Percentiles rank a stretch among this genome's conserved stretches.
Conservation (phyloP, 1,284 basidiomycete species). For the Meira nashicola region DNA sequence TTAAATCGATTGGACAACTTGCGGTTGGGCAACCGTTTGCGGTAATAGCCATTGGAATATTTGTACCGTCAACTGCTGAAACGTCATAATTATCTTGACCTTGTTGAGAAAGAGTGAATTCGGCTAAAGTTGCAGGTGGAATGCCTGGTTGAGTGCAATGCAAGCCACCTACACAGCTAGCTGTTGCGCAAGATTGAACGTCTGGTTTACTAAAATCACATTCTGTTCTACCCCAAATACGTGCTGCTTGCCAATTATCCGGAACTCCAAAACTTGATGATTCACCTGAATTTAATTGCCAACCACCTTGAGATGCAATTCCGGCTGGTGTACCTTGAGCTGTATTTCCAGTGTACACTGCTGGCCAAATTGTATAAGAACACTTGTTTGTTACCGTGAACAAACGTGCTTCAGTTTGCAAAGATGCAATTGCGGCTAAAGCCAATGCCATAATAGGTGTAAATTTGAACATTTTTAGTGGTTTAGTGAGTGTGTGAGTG, state of each 20-base stretch:
- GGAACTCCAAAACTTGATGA: conserved; percentile 13
- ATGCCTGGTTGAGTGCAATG: conserved; percentile 59
- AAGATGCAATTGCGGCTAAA: background rate
- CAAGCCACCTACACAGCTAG: conserved; percentile 57
- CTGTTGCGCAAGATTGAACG: conserved; percentile 15
- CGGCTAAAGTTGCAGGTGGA: conserved; percentile 63
- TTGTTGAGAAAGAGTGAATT: conserved; percentile 59
- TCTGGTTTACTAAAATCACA: conserved; percentile 20
- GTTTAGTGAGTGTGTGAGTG: too few species aligned
- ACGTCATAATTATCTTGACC: conserved; percentile 58
- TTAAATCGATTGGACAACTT: conserved; percentile 61
- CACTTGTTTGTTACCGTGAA: background rate
- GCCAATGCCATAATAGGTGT: too few species aligned
- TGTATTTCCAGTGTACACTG: background rate
- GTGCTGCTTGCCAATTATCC: conserved; percentile 18
- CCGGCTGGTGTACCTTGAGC: background rate
- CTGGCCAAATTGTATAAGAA: background rate
- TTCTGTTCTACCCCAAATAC: conserved; percentile 21
- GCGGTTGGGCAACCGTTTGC: background rate
- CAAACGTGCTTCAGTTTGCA: background rate
- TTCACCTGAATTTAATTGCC: conserved; percentile 4
- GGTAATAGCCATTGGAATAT: conserved; percentile 61
- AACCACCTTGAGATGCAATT: conserved; percentile 10
- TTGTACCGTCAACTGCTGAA: conserved; percentile 60
- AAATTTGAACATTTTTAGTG: too few species aligned